These are phyloP conservation scores for Lumnitzera racemosa DNA, from an alignment of 345 rosid species.

Conservation along the genomic window DNA sequence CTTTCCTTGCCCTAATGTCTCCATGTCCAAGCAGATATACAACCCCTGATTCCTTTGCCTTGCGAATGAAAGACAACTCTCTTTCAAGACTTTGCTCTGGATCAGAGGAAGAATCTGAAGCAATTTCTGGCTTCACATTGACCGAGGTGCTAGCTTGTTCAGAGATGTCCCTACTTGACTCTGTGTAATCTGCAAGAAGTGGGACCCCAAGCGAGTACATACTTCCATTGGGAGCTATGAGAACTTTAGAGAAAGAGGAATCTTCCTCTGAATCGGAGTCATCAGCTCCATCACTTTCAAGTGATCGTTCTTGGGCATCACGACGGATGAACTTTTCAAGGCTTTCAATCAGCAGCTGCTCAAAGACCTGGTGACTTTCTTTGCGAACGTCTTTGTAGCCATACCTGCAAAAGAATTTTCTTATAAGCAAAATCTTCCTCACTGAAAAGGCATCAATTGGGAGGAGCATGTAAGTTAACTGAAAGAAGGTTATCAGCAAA, in stretches of 20 bases:
- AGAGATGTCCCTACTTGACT: slow-evolving; percentile 25
- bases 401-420: slow-evolving; percentile 43
- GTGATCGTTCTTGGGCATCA: slow-evolving; percentile 85
- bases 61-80: slow-evolving; percentile 85
- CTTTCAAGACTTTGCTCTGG: slow-evolving; percentile 85
- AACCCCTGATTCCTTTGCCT: slow-evolving; percentile 90
- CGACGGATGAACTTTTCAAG: slow-evolving; percentile 93
- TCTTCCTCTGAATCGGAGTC: slow-evolving; percentile 67
- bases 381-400: slow-evolving; percentile 95
- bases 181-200: slow-evolving; percentile 60
- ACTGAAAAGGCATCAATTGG: too few relatives aligned
- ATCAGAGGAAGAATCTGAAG: slow-evolving; percentile 39
- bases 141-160: slow-evolving; percentile 50
- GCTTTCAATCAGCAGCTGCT: slow-evolving; percentile 96
- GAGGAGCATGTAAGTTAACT: too few relatives aligned
- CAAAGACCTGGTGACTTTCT: slow-evolving; percentile 92
- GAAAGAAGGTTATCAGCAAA: too few relatives aligned
- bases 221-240: slow-evolving; percentile 88
- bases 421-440: background rate
- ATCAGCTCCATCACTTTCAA: slow-evolving; percentile 81
- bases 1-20: slow-evolving; percentile 91
- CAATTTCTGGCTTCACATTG: slow-evolving; percentile 30
- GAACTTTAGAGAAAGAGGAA: slow-evolving; percentile 41
- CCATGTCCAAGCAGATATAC: slow-evolving; percentile 99
- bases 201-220: slow-evolving; percentile 80